A percentile compares a stretch with the other conserved stretches of the same genome.
Evolutionary conservation across 2,329 filamentous ascomycete genomes (phyloP).

Genomic region (Sclerotinia sclerotiorum): DNA sequence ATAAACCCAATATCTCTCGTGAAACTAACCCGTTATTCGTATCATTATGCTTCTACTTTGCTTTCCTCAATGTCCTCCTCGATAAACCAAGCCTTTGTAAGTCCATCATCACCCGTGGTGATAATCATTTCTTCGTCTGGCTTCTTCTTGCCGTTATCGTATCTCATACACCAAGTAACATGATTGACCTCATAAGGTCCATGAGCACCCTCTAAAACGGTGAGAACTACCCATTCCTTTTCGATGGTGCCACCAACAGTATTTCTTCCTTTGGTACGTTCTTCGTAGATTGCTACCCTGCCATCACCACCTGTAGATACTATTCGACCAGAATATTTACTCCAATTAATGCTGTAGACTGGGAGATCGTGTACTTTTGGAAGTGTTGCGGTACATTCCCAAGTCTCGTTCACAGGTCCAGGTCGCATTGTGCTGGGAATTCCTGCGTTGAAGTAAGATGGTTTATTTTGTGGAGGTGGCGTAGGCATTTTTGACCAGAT

Average conservation of each 20-base stretch:
- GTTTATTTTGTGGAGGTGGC: constrained; percentile 35
- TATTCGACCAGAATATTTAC: constrained; percentile 69
- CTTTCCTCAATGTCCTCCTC: constrained; percentile 30
- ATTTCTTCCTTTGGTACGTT: constrained; percentile 44
- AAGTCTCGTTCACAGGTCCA: constrained; percentile 71
- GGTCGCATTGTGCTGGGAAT: constrained; percentile 90
- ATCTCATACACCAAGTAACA: constrained; percentile 79
- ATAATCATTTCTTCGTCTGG: constrained; percentile 81
- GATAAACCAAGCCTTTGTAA: constrained; percentile 79
- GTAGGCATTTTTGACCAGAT: constrained; percentile 66
- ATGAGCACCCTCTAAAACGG: constrained; percentile 71
- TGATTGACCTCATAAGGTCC: constrained; percentile 95
- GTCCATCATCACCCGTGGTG: constrained; percentile 88
- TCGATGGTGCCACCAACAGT: constrained; percentile 36
- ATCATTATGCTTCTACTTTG: constrained; percentile 1
- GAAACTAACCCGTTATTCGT: background rate
- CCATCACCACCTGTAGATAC: constrained; percentile 92
- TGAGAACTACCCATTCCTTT: constrained; percentile 70
- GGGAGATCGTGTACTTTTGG: constrained; percentile 76
- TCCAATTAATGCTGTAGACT: constrained; percentile 86
- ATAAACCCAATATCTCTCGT: background rate
- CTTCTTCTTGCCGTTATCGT: constrained; percentile 60
- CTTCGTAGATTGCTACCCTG: constrained; percentile 74
- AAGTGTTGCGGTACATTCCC: constrained; percentile 74
- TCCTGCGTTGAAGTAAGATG: constrained; percentile 47